Evolutionary conservation across 2,329 filamentous ascomycete genomes (phyloP), one percentile per base, ranked within the genome.

Genomic region (Xenoacremonium recifei): DNA sequence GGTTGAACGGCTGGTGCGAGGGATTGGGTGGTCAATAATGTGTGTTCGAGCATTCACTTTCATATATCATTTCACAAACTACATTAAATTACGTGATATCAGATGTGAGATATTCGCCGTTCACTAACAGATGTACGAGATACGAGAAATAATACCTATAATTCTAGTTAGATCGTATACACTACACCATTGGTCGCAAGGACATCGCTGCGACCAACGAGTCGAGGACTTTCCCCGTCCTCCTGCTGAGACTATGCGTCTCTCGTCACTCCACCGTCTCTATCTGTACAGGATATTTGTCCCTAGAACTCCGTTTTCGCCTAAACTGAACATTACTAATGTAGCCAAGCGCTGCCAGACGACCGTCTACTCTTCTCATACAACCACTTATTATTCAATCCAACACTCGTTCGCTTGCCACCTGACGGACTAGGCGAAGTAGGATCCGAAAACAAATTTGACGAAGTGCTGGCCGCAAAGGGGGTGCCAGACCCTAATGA

Each of bases 371-470:
- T 85, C 67, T 84, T 88, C 66, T 96, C 89, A 61, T 96, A 97
- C 46, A 96, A 67, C 92, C 92, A 97, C 69, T 93, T 95, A 70
- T 83, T 96, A 66, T 92, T 96, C 60, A 96, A 61, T 1, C 83
- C 82, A 39, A 95, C 81, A 51, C 81, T 90, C 31, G 84, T 83
- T 42, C 82, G 78, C 69, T 86, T 89, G 27, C 77, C 75, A 5
- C 73, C 68, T 5, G 69, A 69, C 1, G 88, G 87, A 50, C 83
- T 91, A 2, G 87, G 87, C 15, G 85, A 84, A 12, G 77, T 74
- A 2, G 85, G 81, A n/a, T 80, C 79, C 16, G 72, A 64, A 49
- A 82, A 79, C 21, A 69, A 40, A 42, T 70, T 75, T 29, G 69
- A 66, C 5, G 70, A 65, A 20, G 64, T 72, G 57, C 69, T 77